Evolutionary conservation across 768 basidiomycete genomes (phyloP).

Genomic region (Boletus coccyginus): DNA sequence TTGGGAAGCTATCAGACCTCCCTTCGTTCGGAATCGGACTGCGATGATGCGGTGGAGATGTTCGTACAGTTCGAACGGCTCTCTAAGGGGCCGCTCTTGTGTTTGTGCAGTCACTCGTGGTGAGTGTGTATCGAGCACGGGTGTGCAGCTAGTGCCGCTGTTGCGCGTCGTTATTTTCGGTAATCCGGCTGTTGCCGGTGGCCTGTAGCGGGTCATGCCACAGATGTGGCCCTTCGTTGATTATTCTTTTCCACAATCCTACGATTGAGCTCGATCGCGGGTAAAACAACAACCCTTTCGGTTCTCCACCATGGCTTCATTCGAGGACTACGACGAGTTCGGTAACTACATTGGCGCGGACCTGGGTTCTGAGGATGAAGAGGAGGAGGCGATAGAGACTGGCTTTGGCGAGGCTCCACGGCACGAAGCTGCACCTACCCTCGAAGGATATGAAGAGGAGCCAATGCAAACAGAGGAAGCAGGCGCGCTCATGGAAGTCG

Average conservation of each 20-base stretch:
- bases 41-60: too few species aligned
- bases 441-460: conserved; percentile 85
- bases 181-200: too few species aligned
- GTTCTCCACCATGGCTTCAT: conserved; percentile 45
- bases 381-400: conserved; percentile 53
- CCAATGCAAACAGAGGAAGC: conserved; percentile 54
- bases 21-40: too few species aligned
- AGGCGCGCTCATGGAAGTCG: conserved; percentile 79
- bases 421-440: conserved; percentile 46
- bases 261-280: conserved; percentile 6
- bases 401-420: conserved; percentile 40
- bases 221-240: too few species aligned
- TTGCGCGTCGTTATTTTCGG: too few species aligned
- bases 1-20: too few species aligned
- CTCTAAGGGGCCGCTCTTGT: too few species aligned
- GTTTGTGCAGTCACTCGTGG: too few species aligned
- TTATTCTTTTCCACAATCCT: conserved; percentile 22
- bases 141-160: too few species aligned
- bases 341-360: conserved; percentile 98
- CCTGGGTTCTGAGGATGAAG: conserved; percentile 77
- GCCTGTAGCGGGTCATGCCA: too few species aligned
- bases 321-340: conserved; percentile 88
- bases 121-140: too few species aligned
- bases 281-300: not conserved
- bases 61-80: too few species aligned